Evolutionary conservation across 1,284 basidiomycete species (phyloP).

Genomic region (Ceratobasidium theobromae): DNA sequence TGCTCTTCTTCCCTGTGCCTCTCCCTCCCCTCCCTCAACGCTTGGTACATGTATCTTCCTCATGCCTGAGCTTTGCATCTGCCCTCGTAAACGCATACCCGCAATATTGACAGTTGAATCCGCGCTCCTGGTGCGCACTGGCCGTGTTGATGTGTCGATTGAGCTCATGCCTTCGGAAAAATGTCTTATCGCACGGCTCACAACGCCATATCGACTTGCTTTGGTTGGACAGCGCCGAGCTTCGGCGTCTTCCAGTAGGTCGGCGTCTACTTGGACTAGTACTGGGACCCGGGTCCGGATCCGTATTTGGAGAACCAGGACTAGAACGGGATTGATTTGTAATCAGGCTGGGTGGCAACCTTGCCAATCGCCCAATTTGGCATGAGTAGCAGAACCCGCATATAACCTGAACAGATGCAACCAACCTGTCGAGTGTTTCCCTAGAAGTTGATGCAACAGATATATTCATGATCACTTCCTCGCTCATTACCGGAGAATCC

Average conservation of each 20-base stretch:
- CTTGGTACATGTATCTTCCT: constrained; percentile 9
- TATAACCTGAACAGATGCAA: neutral
- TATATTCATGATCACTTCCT: neutral
- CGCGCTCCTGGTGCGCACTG: neutral
- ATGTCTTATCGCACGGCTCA: neutral
- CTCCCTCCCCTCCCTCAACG: neutral
- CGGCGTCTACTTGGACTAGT: neutral
- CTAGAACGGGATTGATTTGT: neutral
- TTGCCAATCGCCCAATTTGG: neutral
- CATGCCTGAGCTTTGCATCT: constrained; percentile 21
- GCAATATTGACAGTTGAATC: constrained; percentile 1
- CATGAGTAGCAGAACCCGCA: neutral
- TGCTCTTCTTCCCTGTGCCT: neutral
- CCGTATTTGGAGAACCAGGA: neutral
- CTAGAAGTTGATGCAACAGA: neutral
- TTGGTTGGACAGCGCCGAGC: no score
- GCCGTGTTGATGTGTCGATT: constrained; percentile 6
- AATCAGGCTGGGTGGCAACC: constrained; percentile 1
- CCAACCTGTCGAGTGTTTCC: neutral
- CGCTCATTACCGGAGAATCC: neutral
- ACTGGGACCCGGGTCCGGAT: neutral
- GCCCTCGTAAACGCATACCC: constrained; percentile 2
- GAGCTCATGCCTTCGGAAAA: constrained; percentile 11
- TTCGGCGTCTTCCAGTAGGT: neutral
- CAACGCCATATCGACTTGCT: neutral